Evolutionary conservation across 2,329 filamentous ascomycete genomes (phyloP).

Genomic region (Arthrobotrys sphaeroides): DNA sequence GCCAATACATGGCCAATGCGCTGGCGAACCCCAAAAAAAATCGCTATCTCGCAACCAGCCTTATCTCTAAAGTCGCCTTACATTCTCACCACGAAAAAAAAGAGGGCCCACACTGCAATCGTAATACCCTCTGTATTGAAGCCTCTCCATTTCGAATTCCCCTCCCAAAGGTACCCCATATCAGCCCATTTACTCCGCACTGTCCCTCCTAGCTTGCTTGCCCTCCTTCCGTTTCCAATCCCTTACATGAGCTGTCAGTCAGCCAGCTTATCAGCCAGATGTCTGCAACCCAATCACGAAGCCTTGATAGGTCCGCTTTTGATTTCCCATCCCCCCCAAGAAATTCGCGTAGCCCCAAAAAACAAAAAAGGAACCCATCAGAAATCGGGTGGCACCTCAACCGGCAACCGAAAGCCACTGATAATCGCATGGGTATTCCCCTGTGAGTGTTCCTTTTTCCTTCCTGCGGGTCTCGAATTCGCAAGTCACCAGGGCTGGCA

Average conservation of each 20-base stretch:
- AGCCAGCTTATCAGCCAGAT: slow-evolving; percentile 42
- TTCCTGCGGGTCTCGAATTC: not conserved
- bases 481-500: not conserved
- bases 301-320: slow-evolving; percentile 24
- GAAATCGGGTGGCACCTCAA: slow-evolving; percentile 6
- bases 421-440: slow-evolving; percentile 17
- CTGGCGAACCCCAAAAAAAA: not conserved
- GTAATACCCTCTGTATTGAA: not conserved
- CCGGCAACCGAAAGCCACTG: slow-evolving; percentile 10
- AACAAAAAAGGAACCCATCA: not conserved
- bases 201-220: slow-evolving; percentile 8
- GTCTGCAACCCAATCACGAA: slow-evolving; percentile 40
- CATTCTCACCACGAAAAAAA: not conserved
- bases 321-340: not conserved
- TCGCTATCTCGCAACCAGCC: not conserved
- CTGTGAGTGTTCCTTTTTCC: not conserved
- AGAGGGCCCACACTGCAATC: too few species aligned
- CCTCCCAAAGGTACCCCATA: not conserved
- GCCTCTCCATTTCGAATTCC: too few species aligned
- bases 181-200: not conserved
- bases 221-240: slow-evolving; percentile 5
- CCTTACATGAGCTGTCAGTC: slow-evolving; percentile 15
- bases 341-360: slow-evolving; percentile 10
- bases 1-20: not conserved
- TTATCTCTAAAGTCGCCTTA: slow-evolving; percentile 2